These are phyloP conservation scores for Jackrogersella minutella DNA, from an alignment of 495 filamentous ascomycete species.

Conservation along the genomic window DNA sequence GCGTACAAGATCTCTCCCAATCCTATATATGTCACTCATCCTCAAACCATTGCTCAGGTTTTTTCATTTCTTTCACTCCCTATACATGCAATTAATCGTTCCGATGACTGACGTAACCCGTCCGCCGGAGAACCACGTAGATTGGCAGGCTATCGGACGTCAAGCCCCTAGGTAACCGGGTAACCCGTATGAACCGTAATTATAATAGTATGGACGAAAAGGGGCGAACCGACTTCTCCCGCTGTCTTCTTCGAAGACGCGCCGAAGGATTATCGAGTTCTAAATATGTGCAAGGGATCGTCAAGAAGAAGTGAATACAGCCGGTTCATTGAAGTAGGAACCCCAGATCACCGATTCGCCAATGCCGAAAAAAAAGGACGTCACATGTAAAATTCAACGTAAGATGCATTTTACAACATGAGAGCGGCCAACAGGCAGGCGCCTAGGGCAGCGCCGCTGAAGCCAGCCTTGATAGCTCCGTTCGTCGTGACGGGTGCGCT, in stretches of 20 bases:
- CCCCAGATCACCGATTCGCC: constrained; percentile 36
- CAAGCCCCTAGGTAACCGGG: constrained; percentile 32
- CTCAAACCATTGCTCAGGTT: constrained; percentile 21
- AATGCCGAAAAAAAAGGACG: constrained; percentile 27
- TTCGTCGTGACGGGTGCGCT: constrained; percentile 6
- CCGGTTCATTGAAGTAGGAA: constrained; percentile 38
- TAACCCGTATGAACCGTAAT: constrained; percentile 42
- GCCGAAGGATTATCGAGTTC: constrained; percentile 9
- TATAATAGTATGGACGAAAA: constrained; percentile 36
- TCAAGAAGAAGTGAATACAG: constrained; percentile 40
- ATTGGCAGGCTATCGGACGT: constrained; percentile 31
- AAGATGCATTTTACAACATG: constrained; percentile 33
- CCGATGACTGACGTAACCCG: constrained; percentile 24
- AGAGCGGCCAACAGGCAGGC: constrained; percentile 39
- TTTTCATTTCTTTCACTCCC: constrained; percentile 28
- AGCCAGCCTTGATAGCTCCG: constrained; percentile 37
- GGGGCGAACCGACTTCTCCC: constrained; percentile 24
- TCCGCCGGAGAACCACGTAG: constrained; percentile 24
- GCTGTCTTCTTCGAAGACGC: neutral
- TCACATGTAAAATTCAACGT: constrained; percentile 12
- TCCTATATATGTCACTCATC: constrained; percentile 39
- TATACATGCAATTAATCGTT: constrained; percentile 37
- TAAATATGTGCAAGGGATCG: constrained; percentile 42
- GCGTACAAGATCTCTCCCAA: constrained; percentile 30
- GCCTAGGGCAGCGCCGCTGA: constrained; percentile 40